Percentiles rank a stretch among this genome's conserved stretches.
Evolutionary conservation across 345 rosid species (phyloP).

Genomic region (Dimocarpus longan): DNA sequence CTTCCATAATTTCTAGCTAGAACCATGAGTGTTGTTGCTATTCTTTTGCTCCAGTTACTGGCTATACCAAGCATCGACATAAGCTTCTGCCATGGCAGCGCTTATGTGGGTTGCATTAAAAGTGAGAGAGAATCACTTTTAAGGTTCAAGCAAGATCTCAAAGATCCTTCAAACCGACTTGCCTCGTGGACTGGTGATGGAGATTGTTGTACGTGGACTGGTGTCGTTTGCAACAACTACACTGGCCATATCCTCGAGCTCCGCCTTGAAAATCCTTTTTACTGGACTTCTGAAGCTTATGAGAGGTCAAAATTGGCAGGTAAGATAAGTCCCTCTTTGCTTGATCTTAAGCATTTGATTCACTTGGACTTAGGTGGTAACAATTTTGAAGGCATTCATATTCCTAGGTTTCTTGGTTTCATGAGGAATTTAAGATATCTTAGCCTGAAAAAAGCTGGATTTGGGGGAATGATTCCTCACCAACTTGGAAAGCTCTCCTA

Average conservation of each 20-base stretch:
- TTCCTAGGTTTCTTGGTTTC: not conserved
- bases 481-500: not conserved
- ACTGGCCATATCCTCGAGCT: not conserved
- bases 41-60: not conserved
- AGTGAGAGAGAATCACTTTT: no score
- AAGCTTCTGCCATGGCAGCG: not conserved
- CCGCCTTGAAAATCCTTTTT: not conserved
- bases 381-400: not conserved
- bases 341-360: not conserved
- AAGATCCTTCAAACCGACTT: no score
- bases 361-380: not conserved
- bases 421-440: not conserved
- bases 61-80: not conserved
- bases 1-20: not conserved
- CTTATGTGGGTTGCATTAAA: no score
- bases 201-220: not conserved
- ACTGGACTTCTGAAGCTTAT: not conserved
- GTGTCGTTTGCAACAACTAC: not conserved
- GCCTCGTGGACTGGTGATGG: no score
- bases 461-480: not conserved
- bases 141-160: no score
- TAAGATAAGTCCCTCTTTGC: constrained; percentile 8
- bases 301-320: not conserved
- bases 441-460: not conserved
- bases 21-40: not conserved